Evolutionary conservation across 495 filamentous ascomycete genomes (phyloP).

Genomic region (Ascobolus immersus): DNA sequence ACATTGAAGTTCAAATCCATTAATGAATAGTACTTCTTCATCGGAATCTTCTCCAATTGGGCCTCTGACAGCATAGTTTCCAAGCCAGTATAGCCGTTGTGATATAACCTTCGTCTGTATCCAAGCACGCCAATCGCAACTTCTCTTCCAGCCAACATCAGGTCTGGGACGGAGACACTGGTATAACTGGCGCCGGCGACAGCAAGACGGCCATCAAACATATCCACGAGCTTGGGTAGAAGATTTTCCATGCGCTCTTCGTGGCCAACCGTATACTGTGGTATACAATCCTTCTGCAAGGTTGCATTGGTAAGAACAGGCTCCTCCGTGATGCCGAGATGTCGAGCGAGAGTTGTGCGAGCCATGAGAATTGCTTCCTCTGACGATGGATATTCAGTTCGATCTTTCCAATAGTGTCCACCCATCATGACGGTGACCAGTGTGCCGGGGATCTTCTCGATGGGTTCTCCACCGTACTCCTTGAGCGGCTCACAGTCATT

Average conservation of each 20-base stretch:
- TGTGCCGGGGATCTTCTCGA: constrained; percentile 31
- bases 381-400: constrained; percentile 25
- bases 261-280: constrained; percentile 70
- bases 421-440: constrained; percentile 91
- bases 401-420: constrained; percentile 67
- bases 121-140: no score
- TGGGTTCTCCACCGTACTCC: constrained; percentile 25
- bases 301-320: constrained; percentile 30
- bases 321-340: constrained; percentile 38
- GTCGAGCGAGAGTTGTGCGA: constrained; percentile 36
- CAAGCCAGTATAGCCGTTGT: no score
- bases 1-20: no score
- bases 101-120: no score
- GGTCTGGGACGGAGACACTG: no score
- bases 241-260: constrained; percentile 31
- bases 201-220: constrained; percentile 37
- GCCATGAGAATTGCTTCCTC: constrained; percentile 43
- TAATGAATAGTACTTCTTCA: no score
- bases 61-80: no score
- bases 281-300: constrained; percentile 57
- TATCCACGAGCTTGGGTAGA: constrained; percentile 25
- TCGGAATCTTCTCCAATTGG: no score
- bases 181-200: constrained; percentile 62
- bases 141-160: no score
- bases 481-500: constrained; percentile 7